A percentile compares a stretch with the other conserved stretches of the same genome.
phyloP scores from a whole-genome alignment of 75 land plant species.

The Pinus albicaulis region DNA sequence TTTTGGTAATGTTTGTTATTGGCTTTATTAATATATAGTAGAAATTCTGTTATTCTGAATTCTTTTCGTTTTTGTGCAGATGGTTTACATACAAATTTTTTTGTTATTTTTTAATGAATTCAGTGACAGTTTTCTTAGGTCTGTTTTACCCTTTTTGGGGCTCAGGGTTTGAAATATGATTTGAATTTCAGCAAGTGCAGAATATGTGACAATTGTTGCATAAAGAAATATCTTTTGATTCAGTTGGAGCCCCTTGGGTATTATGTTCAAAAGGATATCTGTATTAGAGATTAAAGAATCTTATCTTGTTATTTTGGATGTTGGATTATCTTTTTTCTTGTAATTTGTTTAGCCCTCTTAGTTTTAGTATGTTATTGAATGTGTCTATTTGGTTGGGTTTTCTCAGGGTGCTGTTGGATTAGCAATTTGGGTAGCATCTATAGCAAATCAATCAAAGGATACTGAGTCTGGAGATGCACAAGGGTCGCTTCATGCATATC shows the following conservation, averaged over 20 bases:
- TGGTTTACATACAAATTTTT: too few species aligned
- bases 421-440: slow-evolving; percentile 98
- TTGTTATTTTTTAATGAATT: too few species aligned
- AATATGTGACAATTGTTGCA: too few species aligned
- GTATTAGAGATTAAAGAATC: background rate
- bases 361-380: background rate
- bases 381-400: background rate
- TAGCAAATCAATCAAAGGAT: slow-evolving; percentile 71
- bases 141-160: too few species aligned
- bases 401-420: slow-evolving; percentile 97
- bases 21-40: too few species aligned
- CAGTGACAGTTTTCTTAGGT: too few species aligned
- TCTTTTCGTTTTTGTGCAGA: too few species aligned
- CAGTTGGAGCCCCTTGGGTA: background rate
- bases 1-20: too few species aligned
- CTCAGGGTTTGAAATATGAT: too few species aligned
- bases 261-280: background rate
- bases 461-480: slow-evolving; percentile 28
- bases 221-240: background rate
- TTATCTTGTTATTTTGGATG: background rate
- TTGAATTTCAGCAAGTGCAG: too few species aligned
- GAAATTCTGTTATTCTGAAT: background rate
- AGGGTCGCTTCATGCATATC: slow-evolving; percentile 32
- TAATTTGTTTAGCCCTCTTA: background rate
- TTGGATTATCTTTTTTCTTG: background rate